Percentiles rank a stretch among this genome's conserved stretches.
These are phyloP conservation scores for Westerdykella aurantiaca DNA, from an alignment of 2,329 filamentous ascomycete species.

Conservation along the genomic window DNA sequence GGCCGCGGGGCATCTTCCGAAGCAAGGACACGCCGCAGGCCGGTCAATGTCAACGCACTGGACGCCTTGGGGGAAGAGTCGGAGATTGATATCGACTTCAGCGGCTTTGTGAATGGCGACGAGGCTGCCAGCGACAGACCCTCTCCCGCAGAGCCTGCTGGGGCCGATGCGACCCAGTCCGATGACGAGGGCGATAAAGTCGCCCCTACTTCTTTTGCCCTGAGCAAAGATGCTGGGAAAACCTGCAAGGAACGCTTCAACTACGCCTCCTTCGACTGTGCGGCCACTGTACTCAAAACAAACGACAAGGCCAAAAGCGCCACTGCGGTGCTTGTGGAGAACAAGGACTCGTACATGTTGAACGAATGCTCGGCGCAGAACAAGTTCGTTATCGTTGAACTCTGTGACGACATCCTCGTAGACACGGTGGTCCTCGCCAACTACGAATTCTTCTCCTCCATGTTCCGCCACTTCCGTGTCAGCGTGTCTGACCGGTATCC, in stretches of 20 bases:
- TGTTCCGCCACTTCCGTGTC: constrained; percentile 83
- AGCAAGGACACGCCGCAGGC: constrained; percentile 47
- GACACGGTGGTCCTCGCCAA: constrained; percentile 97
- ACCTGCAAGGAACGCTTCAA: constrained; percentile 98
- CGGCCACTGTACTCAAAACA: constrained; percentile 86
- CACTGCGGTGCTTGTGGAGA: constrained; percentile 85
- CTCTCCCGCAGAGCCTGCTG: background rate
- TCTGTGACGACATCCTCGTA: constrained; percentile 80
- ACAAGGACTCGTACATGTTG: constrained; percentile 98
- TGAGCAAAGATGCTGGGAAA: constrained; percentile 89
- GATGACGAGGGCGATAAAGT: constrained; percentile 23
- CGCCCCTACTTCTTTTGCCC: constrained; percentile 35
- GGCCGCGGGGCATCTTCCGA: constrained; percentile 43
- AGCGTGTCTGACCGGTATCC: constrained; percentile 94
- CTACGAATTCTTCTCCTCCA: constrained; percentile 98
- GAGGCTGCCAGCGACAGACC: constrained; percentile 12
- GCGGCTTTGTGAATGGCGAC: constrained; percentile 50
- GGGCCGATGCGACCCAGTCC: constrained; percentile 11
- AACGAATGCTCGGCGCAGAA: constrained; percentile 80
- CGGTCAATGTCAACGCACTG: constrained; percentile 58
- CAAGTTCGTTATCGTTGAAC: constrained; percentile 91
- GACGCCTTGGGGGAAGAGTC: constrained; percentile 80
- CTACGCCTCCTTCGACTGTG: constrained; percentile 95
- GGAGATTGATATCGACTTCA: constrained; percentile 74
- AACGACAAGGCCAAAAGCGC: constrained; percentile 81